Evolutionary conservation across 305 asterid species (phyloP), one percentile per base, ranked within the genome.

Genomic region (Vinca major): DNA sequence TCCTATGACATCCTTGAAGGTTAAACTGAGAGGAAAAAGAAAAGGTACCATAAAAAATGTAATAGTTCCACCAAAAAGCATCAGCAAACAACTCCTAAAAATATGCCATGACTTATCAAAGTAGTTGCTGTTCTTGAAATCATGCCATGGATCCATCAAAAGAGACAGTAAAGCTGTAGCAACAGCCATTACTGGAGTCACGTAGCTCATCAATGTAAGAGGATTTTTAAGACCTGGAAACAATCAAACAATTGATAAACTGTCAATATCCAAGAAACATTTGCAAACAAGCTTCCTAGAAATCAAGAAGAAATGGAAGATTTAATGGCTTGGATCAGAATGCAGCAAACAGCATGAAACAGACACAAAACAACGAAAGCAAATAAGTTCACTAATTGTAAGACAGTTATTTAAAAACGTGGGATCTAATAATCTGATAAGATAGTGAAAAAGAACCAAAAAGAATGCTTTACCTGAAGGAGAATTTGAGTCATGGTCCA

Each of bases 401-500:
- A 71, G 45, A 63, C 51, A 52, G 66, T 14, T 1, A 63, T 17
- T 4, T 36, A 41, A 69, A 10, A 47, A 58, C 20, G 4, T 16
- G 49, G 75, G 68, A 57, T 71, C 44, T 3, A 39, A 51, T 5
- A 63, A 41, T 17, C 12, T 2, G 36, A 40, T 13, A 39, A 9
- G 8, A 44, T 4, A 41, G 14, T 8, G 9, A 47, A 62, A 19
- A 52, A 72, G 51, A 50, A 68, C 33, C 9, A 54, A 17, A 43
- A 53, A 36, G 65, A 40, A 52, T 41, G 51, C 47, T 80, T 71
- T 80, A 91, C 98, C 93, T 94, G 99, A 75, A 94, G 99, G 80
- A 94, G 99, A 78, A 94, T 94, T 74, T 94, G 99, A 48, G 99
- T 91, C 99, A 94, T 94, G 53, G 98, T 86, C 99, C 99, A 94